Percentiles rank a stretch among this genome's conserved stretches.
These are phyloP conservation scores for Leucogyrophana mollusca DNA, from an alignment of 768 basidiomycete genomes.

Conservation along the genomic window DNA sequence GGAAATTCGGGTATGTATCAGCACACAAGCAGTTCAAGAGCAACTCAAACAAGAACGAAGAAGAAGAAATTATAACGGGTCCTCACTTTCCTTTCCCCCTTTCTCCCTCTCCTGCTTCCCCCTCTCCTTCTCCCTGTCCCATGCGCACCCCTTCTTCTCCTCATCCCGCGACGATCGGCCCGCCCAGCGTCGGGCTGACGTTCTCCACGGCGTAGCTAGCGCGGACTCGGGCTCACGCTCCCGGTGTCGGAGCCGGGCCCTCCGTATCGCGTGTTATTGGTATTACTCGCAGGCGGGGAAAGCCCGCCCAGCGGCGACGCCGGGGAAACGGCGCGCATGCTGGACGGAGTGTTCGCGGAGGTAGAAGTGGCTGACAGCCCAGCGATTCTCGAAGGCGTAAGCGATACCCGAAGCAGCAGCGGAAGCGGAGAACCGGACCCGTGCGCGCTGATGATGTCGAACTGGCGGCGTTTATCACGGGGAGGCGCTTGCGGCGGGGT, in stretches of 20 bases:
- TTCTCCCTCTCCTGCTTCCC: constrained; percentile 38
- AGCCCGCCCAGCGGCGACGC: constrained; percentile 24
- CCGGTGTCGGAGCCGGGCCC: constrained; percentile 31
- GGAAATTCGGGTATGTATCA: background rate
- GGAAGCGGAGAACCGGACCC: too few relatives aligned
- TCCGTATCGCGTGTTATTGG: constrained; percentile 38
- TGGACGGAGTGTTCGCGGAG: constrained; percentile 13
- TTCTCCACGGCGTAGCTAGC: constrained; percentile 90
- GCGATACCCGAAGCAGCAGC: too few relatives aligned
- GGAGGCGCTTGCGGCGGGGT: too few relatives aligned
- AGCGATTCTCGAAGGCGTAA: too few relatives aligned
- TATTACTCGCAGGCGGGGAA: constrained; percentile 44
- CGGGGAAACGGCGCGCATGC: constrained; percentile 25
- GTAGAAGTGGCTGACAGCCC: too few relatives aligned
- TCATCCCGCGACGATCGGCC: constrained; percentile 58
- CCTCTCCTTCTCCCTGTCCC: constrained; percentile 36
- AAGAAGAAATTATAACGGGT: constrained; percentile 71
- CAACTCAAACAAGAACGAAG: constrained; percentile 81
- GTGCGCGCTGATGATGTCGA: too few relatives aligned
- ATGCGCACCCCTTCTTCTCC: constrained; percentile 33
- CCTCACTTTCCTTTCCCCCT: constrained; percentile 48
- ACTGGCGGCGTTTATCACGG: too few relatives aligned
- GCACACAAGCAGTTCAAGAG: background rate
- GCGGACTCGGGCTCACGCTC: constrained; percentile 69
- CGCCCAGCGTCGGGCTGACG: too few relatives aligned